Conservation (phyloP, 2,329 filamentous ascomycete genomes). For the Aspergillus vadensis region DNA sequence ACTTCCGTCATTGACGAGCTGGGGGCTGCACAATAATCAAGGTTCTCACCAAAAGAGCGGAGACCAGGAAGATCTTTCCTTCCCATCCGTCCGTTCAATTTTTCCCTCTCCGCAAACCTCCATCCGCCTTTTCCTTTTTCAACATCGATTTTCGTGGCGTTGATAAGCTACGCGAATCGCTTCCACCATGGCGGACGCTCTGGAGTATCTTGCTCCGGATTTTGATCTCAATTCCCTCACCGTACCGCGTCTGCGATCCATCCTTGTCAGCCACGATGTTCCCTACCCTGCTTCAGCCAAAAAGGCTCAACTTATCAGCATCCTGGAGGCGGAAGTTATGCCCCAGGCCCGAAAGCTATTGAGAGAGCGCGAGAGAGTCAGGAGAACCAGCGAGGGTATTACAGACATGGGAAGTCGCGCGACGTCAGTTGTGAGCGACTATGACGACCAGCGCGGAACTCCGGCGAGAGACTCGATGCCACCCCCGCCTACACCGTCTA, state of each 20-base stretch:
- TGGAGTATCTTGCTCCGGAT: conserved; percentile 81
- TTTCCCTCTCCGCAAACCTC: not conserved
- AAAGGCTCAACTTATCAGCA: conserved; percentile 81
- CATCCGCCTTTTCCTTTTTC: not conserved
- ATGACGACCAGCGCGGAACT: conserved; percentile 62
- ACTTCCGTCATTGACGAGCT: conserved; percentile 18
- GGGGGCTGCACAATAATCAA: conserved; percentile 5
- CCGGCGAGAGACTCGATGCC: conserved; percentile 48
- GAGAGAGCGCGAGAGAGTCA: conserved; percentile 72
- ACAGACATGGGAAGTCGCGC: conserved; percentile 68
- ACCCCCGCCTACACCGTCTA: conserved; percentile 52
- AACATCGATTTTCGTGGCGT: not conserved
- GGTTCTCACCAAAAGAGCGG: conserved; percentile 2
- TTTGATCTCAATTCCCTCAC: conserved; percentile 85
- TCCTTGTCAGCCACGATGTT: conserved; percentile 86
- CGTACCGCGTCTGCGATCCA: conserved; percentile 83
- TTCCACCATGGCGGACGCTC: conserved; percentile 55
- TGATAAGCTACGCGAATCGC: conserved; percentile 6
- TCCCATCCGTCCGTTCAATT: not conserved
- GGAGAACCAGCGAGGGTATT: conserved; percentile 86
- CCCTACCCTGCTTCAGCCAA: conserved; percentile 86
- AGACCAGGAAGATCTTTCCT: not conserved
- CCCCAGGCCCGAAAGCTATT: conserved; percentile 78
- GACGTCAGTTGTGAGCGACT: conserved; percentile 60
- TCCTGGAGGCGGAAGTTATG: conserved; percentile 77